Percentiles rank a stretch among this genome's conserved stretches.
phyloP scores from a whole-genome alignment of 129 eudicot genomes.

The Flaveria bidentis region DNA sequence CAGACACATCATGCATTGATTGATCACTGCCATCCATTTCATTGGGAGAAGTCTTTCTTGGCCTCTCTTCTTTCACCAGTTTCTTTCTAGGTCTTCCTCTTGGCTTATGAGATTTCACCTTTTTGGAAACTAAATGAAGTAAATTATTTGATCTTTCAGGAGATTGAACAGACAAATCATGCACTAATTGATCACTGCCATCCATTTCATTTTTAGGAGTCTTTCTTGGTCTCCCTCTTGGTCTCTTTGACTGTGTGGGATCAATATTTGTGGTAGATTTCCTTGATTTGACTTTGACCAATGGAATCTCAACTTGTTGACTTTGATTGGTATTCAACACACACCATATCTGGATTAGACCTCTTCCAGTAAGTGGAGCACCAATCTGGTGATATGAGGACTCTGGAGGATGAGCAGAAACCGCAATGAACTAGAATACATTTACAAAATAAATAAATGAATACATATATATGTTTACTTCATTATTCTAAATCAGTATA shows the following conservation, averaged over 20 bases:
- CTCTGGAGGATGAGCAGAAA: constrained; percentile 98
- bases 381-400: constrained; percentile 92
- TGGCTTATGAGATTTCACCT: constrained; percentile 1
- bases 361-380: constrained; percentile 78
- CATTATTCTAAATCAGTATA: background rate
- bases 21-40: constrained; percentile 26
- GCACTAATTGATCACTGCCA: constrained; percentile 1
- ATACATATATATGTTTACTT: constrained; percentile 9
- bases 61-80: constrained; percentile 11
- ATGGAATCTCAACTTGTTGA: constrained; percentile 36
- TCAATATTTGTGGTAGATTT: constrained; percentile 16
- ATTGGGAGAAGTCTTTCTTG: constrained; percentile 34
- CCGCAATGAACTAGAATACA: constrained; percentile 67
- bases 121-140: constrained; percentile 13
- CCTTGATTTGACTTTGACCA: constrained; percentile 38
- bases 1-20: constrained; percentile 16
- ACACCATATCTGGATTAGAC: constrained; percentile 91
- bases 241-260: constrained; percentile 28
- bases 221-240: constrained; percentile 52
- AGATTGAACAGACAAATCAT: constrained; percentile 30
- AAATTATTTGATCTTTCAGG: constrained; percentile 22
- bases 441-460: constrained; percentile 7
- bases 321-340: constrained; percentile 38
- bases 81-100: constrained; percentile 32
- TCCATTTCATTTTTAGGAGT: constrained; percentile 28